phyloP scores from a whole-genome alignment of 2,329 filamentous ascomycete species.

The Cytospora leucostoma region DNA sequence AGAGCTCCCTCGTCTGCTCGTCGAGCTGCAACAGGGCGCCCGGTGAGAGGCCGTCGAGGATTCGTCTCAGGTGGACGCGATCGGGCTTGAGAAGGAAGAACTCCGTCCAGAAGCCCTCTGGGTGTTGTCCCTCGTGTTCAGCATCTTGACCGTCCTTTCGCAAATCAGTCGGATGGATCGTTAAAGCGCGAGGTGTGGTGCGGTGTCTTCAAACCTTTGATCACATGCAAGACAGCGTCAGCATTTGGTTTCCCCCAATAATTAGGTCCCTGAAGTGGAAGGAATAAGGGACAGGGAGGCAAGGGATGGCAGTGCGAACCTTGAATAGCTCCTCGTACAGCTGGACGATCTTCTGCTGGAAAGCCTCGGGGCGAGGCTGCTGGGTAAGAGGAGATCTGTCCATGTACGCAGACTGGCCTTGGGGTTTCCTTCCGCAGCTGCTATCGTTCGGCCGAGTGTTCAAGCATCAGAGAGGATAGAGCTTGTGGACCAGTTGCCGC shows the following conservation, averaged over 20 bases:
- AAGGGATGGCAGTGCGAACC: constrained; percentile 44
- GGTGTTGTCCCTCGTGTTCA: constrained; percentile 66
- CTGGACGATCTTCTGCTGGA: constrained; percentile 90
- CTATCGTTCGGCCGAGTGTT: constrained; percentile 1
- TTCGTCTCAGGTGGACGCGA: constrained; percentile 62
- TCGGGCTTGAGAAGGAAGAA: constrained; percentile 91
- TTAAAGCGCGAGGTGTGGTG: constrained; percentile 13
- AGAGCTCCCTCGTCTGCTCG: constrained; percentile 76
- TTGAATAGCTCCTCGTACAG: constrained; percentile 86
- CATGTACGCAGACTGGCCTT: constrained; percentile 51
- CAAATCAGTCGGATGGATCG: constrained; percentile 16
- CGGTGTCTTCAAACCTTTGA: constrained; percentile 23
- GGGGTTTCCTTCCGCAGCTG: constrained; percentile 2
- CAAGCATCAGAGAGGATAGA: neutral
- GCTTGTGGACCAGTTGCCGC: neutral
- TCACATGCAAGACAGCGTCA: constrained; percentile 25
- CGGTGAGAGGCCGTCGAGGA: constrained; percentile 70
- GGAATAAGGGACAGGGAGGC: neutral
- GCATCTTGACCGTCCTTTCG: constrained; percentile 46
- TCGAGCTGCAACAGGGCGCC: constrained; percentile 77
- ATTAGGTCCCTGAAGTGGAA: neutral
- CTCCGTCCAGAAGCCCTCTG: constrained; percentile 93
- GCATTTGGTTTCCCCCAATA: constrained; percentile 17
- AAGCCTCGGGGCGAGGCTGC: constrained; percentile 84
- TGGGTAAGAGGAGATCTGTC: constrained; percentile 92